A percentile compares a stretch with the other conserved stretches of the same genome.
phyloP scores from a whole-genome alignment of 148 eudicot genomes.

The Rhododendron ferrugineum region DNA sequence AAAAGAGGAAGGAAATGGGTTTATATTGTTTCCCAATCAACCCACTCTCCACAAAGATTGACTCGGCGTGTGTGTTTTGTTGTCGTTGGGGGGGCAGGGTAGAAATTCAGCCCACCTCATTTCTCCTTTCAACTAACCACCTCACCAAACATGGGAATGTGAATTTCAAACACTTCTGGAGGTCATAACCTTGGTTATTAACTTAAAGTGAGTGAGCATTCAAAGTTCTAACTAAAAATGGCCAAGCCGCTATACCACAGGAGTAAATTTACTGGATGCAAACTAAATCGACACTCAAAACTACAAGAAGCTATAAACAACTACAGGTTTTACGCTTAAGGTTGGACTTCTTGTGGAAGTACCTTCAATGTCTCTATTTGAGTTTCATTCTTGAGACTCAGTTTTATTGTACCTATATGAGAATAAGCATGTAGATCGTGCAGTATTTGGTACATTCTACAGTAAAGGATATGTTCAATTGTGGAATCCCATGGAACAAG shows the following conservation, averaged over 20 bases:
- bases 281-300: background rate
- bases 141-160: background rate
- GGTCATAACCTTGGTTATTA: background rate
- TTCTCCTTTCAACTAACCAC: background rate
- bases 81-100: too few relatives aligned
- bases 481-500: background rate
- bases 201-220: background rate
- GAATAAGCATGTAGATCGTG: background rate
- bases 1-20: background rate
- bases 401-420: background rate
- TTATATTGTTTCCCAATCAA: background rate
- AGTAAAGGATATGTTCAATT: background rate
- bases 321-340: background rate
- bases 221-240: background rate
- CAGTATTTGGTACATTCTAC: background rate
- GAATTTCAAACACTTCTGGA: background rate
- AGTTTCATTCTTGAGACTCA: background rate
- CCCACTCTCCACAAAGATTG: background rate
- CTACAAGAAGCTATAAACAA: background rate
- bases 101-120: background rate
- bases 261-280: background rate
- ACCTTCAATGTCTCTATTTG: background rate
- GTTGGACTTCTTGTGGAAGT: background rate
- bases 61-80: background rate
- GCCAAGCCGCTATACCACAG: background rate